Evolutionary conservation across 176 grass and related monocot species (phyloP).

Genomic region (Paspalum vaginatum): DNA sequence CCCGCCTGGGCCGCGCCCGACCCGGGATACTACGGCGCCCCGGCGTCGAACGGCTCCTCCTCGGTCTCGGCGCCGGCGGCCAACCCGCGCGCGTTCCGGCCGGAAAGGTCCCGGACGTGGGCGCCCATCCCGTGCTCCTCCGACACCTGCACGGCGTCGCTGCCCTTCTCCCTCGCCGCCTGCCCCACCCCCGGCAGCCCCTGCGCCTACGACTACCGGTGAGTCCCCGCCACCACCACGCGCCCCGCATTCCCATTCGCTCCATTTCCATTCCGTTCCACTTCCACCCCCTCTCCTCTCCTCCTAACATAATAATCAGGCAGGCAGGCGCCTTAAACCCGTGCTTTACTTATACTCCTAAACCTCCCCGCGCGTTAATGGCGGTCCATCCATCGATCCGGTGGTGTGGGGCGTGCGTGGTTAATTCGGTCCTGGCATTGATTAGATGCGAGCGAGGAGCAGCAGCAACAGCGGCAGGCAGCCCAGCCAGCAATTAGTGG

Average conservation of each 20-base stretch:
- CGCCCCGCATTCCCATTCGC: background rate
- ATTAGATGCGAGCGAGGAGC: constrained; percentile 8
- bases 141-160: constrained; percentile 58
- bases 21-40: background rate
- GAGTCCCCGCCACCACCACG: background rate
- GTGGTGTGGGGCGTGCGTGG: constrained; percentile 30
- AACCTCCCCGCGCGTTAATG: constrained; percentile 30
- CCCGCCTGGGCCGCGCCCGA: background rate
- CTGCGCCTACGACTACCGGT: constrained; percentile 83
- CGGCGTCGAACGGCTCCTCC: background rate
- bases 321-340: background rate
- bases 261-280: background rate
- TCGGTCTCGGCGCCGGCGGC: background rate
- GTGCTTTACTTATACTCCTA: constrained; percentile 29
- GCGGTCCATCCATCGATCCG: background rate
- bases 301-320: background rate
- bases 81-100: constrained; percentile 54
- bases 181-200: constrained; percentile 57
- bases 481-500: constrained; percentile 47
- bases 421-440: constrained; percentile 21
- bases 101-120: constrained; percentile 52
- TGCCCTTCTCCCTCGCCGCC: constrained; percentile 68
- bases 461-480: background rate
- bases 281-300: background rate
- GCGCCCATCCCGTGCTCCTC: constrained; percentile 63